Evolutionary conservation across 2,329 filamentous ascomycete species (phyloP).

Genomic region (Alternaria arborescens): DNA sequence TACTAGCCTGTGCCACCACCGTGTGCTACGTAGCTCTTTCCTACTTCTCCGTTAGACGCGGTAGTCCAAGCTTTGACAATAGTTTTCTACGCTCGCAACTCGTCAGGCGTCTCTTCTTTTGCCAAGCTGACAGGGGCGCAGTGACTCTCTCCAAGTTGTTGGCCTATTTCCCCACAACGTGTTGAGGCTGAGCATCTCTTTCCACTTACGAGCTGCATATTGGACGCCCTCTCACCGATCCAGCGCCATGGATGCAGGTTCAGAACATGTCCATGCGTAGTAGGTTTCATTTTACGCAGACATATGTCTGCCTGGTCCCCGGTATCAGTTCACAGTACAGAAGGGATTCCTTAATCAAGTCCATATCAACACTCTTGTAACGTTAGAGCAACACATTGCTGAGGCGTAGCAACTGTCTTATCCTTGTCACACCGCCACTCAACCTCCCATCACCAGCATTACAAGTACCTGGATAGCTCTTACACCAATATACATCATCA

Average conservation of each 20-base stretch:
- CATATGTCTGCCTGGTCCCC: slow-evolving; percentile 39
- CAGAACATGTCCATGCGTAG: slow-evolving; percentile 27
- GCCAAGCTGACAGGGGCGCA: slow-evolving; percentile 20
- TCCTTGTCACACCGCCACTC: slow-evolving; percentile 14
- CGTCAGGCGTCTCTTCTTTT: slow-evolving; percentile 21
- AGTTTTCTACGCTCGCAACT: slow-evolving; percentile 21
- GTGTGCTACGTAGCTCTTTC: slow-evolving; percentile 21
- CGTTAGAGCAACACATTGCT: slow-evolving; percentile 26
- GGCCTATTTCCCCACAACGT: slow-evolving; percentile 32
- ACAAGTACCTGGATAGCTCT: not conserved
- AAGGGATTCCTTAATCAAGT: slow-evolving; percentile 17
- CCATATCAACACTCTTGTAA: slow-evolving; percentile 18
- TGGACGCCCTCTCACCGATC: slow-evolving; percentile 35
- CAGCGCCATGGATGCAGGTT: slow-evolving; percentile 25
- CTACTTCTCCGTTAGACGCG: slow-evolving; percentile 13
- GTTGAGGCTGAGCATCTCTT: slow-evolving; percentile 42
- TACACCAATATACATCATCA: slow-evolving; percentile 13
- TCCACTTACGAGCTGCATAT: slow-evolving; percentile 26
- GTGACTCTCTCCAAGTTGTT: slow-evolving; percentile 22
- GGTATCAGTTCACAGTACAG: slow-evolving; percentile 15
- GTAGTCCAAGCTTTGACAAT: slow-evolving; percentile 23
- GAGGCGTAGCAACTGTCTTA: slow-evolving; percentile 28
- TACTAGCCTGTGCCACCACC: slow-evolving; percentile 38
- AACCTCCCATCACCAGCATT: slow-evolving; percentile 12
- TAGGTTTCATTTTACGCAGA: slow-evolving; percentile 30